Conservation (phyloP, 495 filamentous ascomycete genomes). For the Thermothielavioides terrestris region DNA sequence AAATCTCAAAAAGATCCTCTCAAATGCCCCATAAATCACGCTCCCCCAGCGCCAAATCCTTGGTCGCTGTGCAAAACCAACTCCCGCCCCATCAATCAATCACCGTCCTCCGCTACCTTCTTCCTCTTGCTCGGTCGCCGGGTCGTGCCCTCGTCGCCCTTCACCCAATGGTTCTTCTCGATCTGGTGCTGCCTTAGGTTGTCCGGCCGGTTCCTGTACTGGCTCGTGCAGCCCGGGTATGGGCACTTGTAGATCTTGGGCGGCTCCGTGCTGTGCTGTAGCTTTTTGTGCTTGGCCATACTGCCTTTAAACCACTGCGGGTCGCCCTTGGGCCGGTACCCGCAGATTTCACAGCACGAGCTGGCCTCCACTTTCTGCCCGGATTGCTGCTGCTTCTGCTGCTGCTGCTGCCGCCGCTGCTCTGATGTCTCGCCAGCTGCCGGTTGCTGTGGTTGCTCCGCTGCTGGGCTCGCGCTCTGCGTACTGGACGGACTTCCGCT, state of each 20-base stretch:
- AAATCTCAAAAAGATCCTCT: neutral
- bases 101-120: slow-evolving; percentile 23
- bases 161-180: slow-evolving; percentile 40
- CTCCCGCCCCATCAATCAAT: neutral
- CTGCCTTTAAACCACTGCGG: slow-evolving; percentile 47
- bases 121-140: slow-evolving; percentile 38
- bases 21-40: neutral
- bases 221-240: slow-evolving; percentile 38
- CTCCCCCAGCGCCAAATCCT: neutral
- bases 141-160: slow-evolving; percentile 24
- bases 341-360: slow-evolving; percentile 38
- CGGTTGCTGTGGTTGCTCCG: slow-evolving; percentile 3
- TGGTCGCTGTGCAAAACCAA: neutral
- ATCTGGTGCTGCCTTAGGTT: slow-evolving; percentile 44
- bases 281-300: slow-evolving; percentile 45
- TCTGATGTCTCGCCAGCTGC: slow-evolving; percentile 5
- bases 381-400: slow-evolving; percentile 1
- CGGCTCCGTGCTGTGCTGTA: slow-evolving; percentile 37
- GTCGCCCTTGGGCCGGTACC: slow-evolving; percentile 42
- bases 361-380: slow-evolving; percentile 30
- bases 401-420: too few species aligned
- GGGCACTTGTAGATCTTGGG: slow-evolving; percentile 41
- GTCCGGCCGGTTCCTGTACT: slow-evolving; percentile 43
- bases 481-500: neutral
- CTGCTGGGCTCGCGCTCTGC: neutral